phyloP scores from a whole-genome alignment of 345 rosid genomes.

The Citrus trifoliata region DNA sequence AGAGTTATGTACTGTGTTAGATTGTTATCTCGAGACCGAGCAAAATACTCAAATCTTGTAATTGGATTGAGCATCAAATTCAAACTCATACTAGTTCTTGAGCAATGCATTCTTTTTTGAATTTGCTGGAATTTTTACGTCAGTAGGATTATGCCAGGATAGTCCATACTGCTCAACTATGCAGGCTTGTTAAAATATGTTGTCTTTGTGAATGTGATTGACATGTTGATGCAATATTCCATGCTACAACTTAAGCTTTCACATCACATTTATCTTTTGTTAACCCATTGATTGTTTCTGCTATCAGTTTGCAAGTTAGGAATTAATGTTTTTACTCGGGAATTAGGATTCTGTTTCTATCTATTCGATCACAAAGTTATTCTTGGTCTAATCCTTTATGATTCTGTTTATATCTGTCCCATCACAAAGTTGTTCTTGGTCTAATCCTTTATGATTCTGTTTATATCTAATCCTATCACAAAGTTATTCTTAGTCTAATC shows the following conservation, averaged over 20 bases:
- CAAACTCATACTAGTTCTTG: not conserved
- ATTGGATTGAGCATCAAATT: not conserved
- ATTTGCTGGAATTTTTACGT: not conserved
- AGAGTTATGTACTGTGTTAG: not conserved
- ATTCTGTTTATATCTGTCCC: too few species aligned
- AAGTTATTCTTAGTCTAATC: not conserved
- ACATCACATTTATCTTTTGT: not conserved
- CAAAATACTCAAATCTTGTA: not conserved
- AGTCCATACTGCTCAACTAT: not conserved
- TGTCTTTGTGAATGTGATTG: not conserved
- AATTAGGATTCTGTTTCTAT: not conserved
- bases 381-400: too few species aligned
- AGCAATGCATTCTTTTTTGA: not conserved
- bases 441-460: too few species aligned
- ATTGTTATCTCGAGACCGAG: not conserved
- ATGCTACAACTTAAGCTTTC: not conserved
- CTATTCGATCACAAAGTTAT: not conserved
- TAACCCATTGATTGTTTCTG: not conserved
- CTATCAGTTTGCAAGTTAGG: not conserved
- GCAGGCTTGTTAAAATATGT: not conserved
- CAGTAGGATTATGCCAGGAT: not conserved
- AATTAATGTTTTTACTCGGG: not conserved
- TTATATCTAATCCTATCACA: not conserved
- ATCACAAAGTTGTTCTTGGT: not conserved
- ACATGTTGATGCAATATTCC: not conserved